A percentile compares a stretch with the other conserved stretches of the same genome.
These are phyloP conservation scores for Linnemannia zychae DNA, from an alignment of 192 early-diverging fungal species.

Conservation along the genomic window DNA sequence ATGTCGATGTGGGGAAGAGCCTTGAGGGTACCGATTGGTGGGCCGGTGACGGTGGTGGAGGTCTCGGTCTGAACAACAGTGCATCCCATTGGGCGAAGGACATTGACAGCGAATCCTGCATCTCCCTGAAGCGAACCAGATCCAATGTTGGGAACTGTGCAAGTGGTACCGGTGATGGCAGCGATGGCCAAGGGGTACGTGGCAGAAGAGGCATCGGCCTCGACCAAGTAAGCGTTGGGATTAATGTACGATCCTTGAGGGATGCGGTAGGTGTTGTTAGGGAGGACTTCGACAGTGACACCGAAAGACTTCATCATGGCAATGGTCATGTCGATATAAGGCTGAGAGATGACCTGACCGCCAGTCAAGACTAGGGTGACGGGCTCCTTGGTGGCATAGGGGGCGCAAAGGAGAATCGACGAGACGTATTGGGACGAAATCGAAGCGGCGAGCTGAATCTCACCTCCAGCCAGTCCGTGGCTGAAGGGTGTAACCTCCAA, in stretches of 20 bases:
- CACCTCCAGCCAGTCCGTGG: slow-evolving; percentile 85
- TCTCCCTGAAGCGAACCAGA: slow-evolving; percentile 94
- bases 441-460: slow-evolving; percentile 90
- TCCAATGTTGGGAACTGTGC: slow-evolving; percentile 95
- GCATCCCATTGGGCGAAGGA: slow-evolving; percentile 94
- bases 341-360: slow-evolving; percentile 95
- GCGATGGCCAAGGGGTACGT: slow-evolving; percentile 98
- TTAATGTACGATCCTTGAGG: slow-evolving; percentile 84
- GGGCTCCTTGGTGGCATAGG: slow-evolving; percentile 83
- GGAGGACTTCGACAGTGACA: slow-evolving; percentile 77
- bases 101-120: slow-evolving; percentile 90
- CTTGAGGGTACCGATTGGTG: slow-evolving; percentile 74
- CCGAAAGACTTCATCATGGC: slow-evolving; percentile 99
- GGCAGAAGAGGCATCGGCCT: slow-evolving; percentile 96
- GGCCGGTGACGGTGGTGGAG: slow-evolving; percentile 92
- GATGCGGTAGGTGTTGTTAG: slow-evolving; percentile 88
- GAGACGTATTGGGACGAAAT: slow-evolving; percentile 99
- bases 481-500: slow-evolving; percentile 82
- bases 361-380: slow-evolving; percentile 89
- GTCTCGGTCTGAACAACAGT: slow-evolving; percentile 89
- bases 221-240: slow-evolving; percentile 88
- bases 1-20: slow-evolving; percentile 90
- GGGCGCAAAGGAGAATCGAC: slow-evolving; percentile 95
- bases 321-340: slow-evolving; percentile 99
- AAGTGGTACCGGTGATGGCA: slow-evolving; percentile 91